A percentile compares a stretch with the other conserved stretches of the same genome.
Conservation (phyloP, 495 filamentous ascomycete species). For the Xanthoparmelia taractica region DNA sequence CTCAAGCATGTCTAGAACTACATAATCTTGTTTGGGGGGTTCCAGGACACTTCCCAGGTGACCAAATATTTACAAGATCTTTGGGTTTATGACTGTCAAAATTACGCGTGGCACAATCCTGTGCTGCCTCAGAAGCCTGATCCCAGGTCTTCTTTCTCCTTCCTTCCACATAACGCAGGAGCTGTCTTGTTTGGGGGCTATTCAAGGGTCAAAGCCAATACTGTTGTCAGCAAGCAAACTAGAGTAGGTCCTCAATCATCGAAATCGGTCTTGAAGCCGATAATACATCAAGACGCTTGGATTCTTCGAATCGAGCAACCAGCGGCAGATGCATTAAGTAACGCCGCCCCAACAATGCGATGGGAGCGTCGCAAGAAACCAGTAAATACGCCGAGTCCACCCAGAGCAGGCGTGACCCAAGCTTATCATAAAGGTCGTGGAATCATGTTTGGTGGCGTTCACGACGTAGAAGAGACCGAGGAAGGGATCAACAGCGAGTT, state of each 20-base stretch:
- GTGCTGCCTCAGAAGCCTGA: slow-evolving; percentile 76
- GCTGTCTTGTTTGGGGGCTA: slow-evolving; percentile 90
- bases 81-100: slow-evolving; percentile 62
- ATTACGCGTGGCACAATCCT: slow-evolving; percentile 70
- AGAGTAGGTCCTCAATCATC: slow-evolving; percentile 53
- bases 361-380: slow-evolving; percentile 94
- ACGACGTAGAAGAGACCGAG: slow-evolving; percentile 87
- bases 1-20: slow-evolving; percentile 44
- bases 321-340: slow-evolving; percentile 46
- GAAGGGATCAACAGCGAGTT: slow-evolving; percentile 96
- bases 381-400: slow-evolving; percentile 75
- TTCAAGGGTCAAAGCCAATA: slow-evolving; percentile 70
- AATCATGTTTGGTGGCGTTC: slow-evolving; percentile 88
- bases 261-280: slow-evolving; percentile 66
- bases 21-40: slow-evolving; percentile 71
- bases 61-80: slow-evolving; percentile 77
- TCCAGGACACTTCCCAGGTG: slow-evolving; percentile 89
- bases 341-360: slow-evolving; percentile 58
- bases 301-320: slow-evolving; percentile 77
- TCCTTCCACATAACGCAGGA: slow-evolving; percentile 81
- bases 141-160: slow-evolving; percentile 78
- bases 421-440: slow-evolving; percentile 85
- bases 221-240: slow-evolving; percentile 45
- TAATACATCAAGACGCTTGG: slow-evolving; percentile 91
- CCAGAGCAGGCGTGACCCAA: slow-evolving; percentile 85